phyloP scores from a whole-genome alignment of 176 grass and related monocot species.

The Ensete ventricosum region DNA sequence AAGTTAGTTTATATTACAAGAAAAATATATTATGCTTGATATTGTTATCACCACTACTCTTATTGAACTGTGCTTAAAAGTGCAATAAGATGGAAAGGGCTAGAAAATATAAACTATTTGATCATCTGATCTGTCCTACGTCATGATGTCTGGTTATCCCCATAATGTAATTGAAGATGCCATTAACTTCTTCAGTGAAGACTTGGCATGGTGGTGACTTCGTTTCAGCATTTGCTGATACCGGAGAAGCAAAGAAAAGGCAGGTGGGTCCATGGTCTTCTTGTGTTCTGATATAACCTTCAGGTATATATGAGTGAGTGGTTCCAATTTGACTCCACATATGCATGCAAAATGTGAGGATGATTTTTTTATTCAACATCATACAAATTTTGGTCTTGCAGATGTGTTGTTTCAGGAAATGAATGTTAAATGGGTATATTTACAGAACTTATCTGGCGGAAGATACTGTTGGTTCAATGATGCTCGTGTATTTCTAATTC shows the following conservation, averaged over 20 bases:
- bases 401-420: constrained; percentile 27
- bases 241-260: constrained; percentile 36
- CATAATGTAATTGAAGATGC: constrained; percentile 32
- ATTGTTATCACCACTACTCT: constrained; percentile 35
- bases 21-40: constrained; percentile 27
- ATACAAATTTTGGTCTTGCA: constrained; percentile 31
- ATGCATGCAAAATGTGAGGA: constrained; percentile 45
- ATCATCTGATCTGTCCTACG: constrained; percentile 21
- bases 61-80: constrained; percentile 43
- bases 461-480: constrained; percentile 40
- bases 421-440: constrained; percentile 39
- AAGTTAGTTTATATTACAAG: constrained; percentile 33
- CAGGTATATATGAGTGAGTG: constrained; percentile 35
- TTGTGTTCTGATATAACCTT: constrained; percentile 31
- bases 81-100: constrained; percentile 25
- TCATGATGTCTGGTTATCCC: constrained; percentile 45
- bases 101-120: constrained; percentile 30
- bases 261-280: constrained; percentile 37
- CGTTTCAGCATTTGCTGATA: constrained; percentile 37
- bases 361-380: constrained; percentile 32
- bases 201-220: constrained; percentile 29
- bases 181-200: constrained; percentile 26
- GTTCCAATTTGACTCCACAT: constrained; percentile 43
- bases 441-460: constrained; percentile 29
- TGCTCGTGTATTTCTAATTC: constrained; percentile 40